phyloP scores from a whole-genome alignment of 1,284 basidiomycete genomes.

The Entoloma clypeatum region DNA sequence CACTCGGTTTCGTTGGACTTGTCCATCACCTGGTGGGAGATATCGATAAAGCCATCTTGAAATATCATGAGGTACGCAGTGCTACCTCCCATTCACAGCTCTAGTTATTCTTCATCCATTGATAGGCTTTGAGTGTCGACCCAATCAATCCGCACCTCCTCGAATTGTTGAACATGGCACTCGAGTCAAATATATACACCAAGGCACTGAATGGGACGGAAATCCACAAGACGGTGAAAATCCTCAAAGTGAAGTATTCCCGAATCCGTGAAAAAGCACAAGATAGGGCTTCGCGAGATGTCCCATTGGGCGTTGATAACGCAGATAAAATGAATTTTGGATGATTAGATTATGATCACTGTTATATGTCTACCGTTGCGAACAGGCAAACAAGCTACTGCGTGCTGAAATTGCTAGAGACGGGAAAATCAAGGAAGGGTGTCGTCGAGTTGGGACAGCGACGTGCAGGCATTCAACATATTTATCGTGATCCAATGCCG shows the following conservation, averaged over 20 bases:
- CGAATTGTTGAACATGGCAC: conserved; percentile 80
- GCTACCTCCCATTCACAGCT: background rate
- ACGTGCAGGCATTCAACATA: too few species aligned
- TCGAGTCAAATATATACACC: conserved; percentile 50
- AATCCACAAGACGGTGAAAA: conserved; percentile 32
- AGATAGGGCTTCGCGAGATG: conserved; percentile 19
- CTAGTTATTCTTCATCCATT: conserved; percentile 4
- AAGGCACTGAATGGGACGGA: conserved; percentile 25
- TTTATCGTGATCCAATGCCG: too few species aligned
- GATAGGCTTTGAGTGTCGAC: conserved; percentile 75
- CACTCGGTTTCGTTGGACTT: conserved; percentile 82
- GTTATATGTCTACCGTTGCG: too few species aligned
- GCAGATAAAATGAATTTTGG: conserved; percentile 29
- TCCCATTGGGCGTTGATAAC: conserved; percentile 16
- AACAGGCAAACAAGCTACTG: too few species aligned
- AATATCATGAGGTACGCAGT: conserved; percentile 78
- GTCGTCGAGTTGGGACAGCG: too few species aligned
- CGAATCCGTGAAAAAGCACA: conserved; percentile 18
- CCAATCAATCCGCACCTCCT: conserved; percentile 86
- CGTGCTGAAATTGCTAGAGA: too few species aligned
- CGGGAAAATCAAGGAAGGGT: too few species aligned
- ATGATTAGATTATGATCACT: too few species aligned
- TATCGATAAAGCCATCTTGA: conserved; percentile 75
- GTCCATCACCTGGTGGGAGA: conserved; percentile 74
- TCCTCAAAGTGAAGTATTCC: conserved; percentile 33